Conservation (phyloP, 2,329 filamentous ascomycete genomes). For the Fusarium domesticum region DNA sequence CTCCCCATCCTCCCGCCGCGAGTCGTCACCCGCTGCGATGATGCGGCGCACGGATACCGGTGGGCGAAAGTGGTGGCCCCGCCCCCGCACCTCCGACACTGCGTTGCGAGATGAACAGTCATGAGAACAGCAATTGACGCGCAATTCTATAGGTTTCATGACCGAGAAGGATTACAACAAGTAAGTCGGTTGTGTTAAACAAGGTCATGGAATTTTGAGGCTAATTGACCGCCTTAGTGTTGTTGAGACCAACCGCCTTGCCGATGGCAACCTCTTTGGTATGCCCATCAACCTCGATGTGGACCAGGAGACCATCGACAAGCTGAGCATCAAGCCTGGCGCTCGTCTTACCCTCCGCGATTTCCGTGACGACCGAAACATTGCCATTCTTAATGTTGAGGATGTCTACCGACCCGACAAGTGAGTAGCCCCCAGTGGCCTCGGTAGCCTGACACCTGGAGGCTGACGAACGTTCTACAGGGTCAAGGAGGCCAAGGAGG, state of each 20-base stretch:
- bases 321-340: constrained; percentile 72
- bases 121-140: constrained; percentile 14
- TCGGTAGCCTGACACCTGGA: neutral
- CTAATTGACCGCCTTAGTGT: constrained; percentile 58
- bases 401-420: constrained; percentile 96
- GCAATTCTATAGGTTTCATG: constrained; percentile 72
- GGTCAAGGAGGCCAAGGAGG: constrained; percentile 83
- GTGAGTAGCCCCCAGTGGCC: constrained; percentile 49
- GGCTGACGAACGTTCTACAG: constrained; percentile 43
- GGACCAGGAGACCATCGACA: constrained; percentile 69
- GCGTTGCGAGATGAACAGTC: constrained; percentile 7
- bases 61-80: constrained; percentile 15
- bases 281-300: constrained; percentile 97
- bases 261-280: constrained; percentile 85
- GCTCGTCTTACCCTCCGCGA: constrained; percentile 85
- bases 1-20: neutral
- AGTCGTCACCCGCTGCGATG: constrained; percentile 7
- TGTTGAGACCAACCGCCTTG: constrained; percentile 81
- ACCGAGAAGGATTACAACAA: constrained; percentile 95
- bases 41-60: constrained; percentile 14
- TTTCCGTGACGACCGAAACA: constrained; percentile 91
- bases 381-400: constrained; percentile 92
- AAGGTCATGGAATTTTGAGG: neutral
- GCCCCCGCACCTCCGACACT: constrained; percentile 24
- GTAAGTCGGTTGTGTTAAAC: constrained; percentile 46